Evolutionary conservation across 805 yeast species (phyloP), one percentile per base, ranked within the genome.

Genomic region (Schwanniomyces sp.): DNA sequence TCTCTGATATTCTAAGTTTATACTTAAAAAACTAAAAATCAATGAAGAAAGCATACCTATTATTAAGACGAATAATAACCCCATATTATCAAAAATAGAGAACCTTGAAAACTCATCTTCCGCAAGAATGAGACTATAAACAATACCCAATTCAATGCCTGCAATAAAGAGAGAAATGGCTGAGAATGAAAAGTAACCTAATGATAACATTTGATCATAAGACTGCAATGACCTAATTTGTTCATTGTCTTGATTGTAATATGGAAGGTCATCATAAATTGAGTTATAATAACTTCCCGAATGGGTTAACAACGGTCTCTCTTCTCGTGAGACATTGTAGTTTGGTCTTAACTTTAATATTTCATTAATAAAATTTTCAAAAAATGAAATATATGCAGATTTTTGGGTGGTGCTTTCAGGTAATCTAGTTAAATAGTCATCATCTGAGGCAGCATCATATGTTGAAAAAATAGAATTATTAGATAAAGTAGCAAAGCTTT

Each of bases 131-230:
- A 72, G 57, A 14, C 69, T 62, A 50, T 64, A 68, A 9, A 72
- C 59, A 29, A 72, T 69, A 5, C 77, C 78, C 24, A 70, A 54
- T 46, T 69, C 72, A 16, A 72, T 62, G 7, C 75, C 74, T 5
- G 72, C 62, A 21, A 72, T 62, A 52, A 72, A 70, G 4, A 67
- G 52, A 26, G 72, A 60, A n/a, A 66, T 56, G 38, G 69, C 57
- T 46, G 63, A 62, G 40, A 70, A 65, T 24, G 69, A 57, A 50
- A 71, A 66, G 57, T 70, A 70, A 32, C 70, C 58, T 46, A 62
- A 64, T 8, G 76, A 59, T 16, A 72, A 53, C 2, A 68, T 63
- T 44, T 61, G 57, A 55, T 72, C 76, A 52, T 69, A 69, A 49
- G 64, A 63, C 48, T 69, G 64, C 38, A 61, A 55, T 45, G 55